Conservation (phyloP, 1,139 yeast species). For the Blastobotrys persicus region DNA sequence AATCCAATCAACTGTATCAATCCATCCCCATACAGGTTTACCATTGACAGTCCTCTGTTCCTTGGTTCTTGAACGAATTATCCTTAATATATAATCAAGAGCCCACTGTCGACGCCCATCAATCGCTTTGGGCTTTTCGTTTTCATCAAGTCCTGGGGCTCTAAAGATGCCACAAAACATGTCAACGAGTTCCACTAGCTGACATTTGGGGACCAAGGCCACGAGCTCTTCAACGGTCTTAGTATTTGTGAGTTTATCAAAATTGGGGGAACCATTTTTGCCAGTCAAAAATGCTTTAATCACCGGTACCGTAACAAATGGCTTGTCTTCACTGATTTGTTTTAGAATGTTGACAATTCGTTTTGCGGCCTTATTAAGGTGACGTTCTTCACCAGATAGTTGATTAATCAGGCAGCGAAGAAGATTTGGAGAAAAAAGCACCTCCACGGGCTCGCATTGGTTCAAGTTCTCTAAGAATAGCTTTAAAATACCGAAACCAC, state of each 20-base stretch:
- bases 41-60: slow-evolving; percentile 10
- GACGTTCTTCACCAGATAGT: slow-evolving; percentile 60
- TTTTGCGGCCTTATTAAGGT: slow-evolving; percentile 65
- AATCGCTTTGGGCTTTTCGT: slow-evolving; percentile 35
- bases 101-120: slow-evolving; percentile 61
- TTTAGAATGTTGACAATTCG: slow-evolving; percentile 48
- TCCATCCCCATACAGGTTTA: background rate
- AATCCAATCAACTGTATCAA: slow-evolving; percentile 40
- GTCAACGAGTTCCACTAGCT: slow-evolving; percentile 35
- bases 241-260: slow-evolving; percentile 75
- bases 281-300: slow-evolving; percentile 51
- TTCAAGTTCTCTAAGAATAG: slow-evolving; percentile 45
- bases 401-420: slow-evolving; percentile 78
- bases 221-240: slow-evolving; percentile 60
- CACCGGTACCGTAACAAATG: slow-evolving; percentile 48
- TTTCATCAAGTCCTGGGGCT: slow-evolving; percentile 33
- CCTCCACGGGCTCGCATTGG: slow-evolving; percentile 36
- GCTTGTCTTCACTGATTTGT: slow-evolving; percentile 39
- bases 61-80: slow-evolving; percentile 39
- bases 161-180: slow-evolving; percentile 35
- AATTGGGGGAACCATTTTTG: slow-evolving; percentile 59
- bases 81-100: slow-evolving; percentile 60
- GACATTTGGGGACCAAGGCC: slow-evolving; percentile 31
- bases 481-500: slow-evolving; percentile 77
- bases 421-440: slow-evolving; percentile 65